Base-by-base conservation (phyloP, 148 eudicot species). In the Nepenthes mirabilis region DNA sequence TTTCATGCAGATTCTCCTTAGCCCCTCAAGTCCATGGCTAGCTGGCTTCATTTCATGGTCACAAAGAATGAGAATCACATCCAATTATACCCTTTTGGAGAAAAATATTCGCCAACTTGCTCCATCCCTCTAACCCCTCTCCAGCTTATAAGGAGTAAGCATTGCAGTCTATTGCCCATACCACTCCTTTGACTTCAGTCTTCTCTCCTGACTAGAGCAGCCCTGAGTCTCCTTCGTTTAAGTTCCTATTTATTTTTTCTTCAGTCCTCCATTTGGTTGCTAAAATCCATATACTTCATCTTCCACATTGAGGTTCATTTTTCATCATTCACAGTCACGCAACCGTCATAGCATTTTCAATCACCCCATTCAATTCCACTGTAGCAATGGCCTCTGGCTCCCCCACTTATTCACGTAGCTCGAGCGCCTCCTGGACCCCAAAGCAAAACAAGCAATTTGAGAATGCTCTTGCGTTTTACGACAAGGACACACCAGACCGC, bases 401-500 rank as follows among this genome's bases (percentile, higher is more conserved):
- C 40, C 33, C 65, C 40, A 56, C 36, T 36, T 74, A 80, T 51
- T 62, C 79, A 14, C 76, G 83, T 3, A 67, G 63, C 48, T 75
- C 77, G 0, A 49, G 68, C 47, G 70, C 78, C 5, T 66, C 75
- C 0, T 81, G 86, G 86, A 79, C 83, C 2, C 47, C 36, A 1
- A 70, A 53, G 67, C 80, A 82, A 12, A 79, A 82, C 79, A 82
- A 79, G 71, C 72, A 65, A 57, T 82, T 82, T n/a, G 86, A 82
- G 55, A 75, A 66, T 6, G 86, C 86, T 6, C 62, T 82, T 35
- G 86, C 86, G 6, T 35, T 49, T 51, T 79, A 59, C 33, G 79
- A 75, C 66, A 73, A 59, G 77, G 86, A 82, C 52, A 79, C 86
- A 12, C 86, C 86, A 0, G 86, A 82, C 58, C 76, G 86, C 23